phyloP scores from a whole-genome alignment of 108 stramenopile genomes.

The Schizochytrium sp. region DNA sequence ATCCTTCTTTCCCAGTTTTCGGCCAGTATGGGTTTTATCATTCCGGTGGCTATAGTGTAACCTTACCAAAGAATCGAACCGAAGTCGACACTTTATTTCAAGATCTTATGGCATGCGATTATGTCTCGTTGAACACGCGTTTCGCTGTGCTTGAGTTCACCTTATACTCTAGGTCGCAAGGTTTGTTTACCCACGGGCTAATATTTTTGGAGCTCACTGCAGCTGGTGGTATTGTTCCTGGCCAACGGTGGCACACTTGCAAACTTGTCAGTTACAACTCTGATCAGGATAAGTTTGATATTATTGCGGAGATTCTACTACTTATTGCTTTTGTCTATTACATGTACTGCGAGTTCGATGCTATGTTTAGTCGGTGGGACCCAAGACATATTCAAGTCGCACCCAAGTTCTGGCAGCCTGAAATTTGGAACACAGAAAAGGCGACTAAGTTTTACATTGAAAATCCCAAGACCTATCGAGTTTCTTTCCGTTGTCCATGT shows the following conservation, averaged over 20 bases:
- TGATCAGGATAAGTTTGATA: background rate
- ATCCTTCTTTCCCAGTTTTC: background rate
- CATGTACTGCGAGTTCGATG: background rate
- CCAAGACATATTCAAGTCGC: background rate
- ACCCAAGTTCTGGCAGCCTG: constrained; percentile 57
- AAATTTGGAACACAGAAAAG: background rate
- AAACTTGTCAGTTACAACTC: constrained; percentile 39
- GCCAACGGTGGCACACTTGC: constrained; percentile 9
- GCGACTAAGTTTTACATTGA: background rate
- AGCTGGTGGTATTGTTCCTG: constrained; percentile 34
- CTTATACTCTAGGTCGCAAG: constrained; percentile 19
- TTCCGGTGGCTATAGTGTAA: constrained; percentile 10
- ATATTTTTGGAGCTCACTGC: constrained; percentile 44
- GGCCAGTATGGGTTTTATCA: constrained; percentile 9
- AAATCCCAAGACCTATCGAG: constrained; percentile 3
- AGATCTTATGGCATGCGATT: constrained; percentile 25
- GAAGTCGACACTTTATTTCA: background rate
- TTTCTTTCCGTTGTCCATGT: background rate
- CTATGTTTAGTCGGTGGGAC: constrained; percentile 37
- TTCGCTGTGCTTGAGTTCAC: constrained; percentile 45
- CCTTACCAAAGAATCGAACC: background rate
- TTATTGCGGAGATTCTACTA: background rate
- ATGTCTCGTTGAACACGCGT: constrained; percentile 37
- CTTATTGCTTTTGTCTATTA: background rate
- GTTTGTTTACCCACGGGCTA: constrained; percentile 25